phyloP scores from a whole-genome alignment of 225 moss, liverwort and hornwort genomes.

The Sphagnum tenellum region DNA sequence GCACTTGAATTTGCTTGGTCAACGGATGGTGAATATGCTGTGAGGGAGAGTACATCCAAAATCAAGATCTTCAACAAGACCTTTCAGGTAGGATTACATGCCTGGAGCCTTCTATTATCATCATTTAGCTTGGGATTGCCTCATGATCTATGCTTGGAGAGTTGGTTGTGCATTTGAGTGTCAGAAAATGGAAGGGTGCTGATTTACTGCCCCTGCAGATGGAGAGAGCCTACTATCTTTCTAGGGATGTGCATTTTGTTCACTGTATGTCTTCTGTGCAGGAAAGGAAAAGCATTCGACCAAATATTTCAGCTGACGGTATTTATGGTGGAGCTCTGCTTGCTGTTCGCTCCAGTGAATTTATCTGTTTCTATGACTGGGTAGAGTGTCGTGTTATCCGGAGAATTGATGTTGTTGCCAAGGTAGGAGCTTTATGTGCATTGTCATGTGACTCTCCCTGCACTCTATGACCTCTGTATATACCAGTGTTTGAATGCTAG shows the following conservation, averaged over 20 bases:
- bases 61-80: constrained; percentile 87
- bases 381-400: constrained; percentile 89
- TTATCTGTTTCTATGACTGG: constrained; percentile 96
- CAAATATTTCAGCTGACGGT: constrained; percentile 88
- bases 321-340: constrained; percentile 80
- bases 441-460: too few species aligned
- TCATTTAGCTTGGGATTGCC: not conserved
- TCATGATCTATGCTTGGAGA: too few species aligned
- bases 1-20: constrained; percentile 84
- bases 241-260: too few species aligned
- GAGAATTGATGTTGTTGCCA: constrained; percentile 87
- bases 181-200: too few species aligned
- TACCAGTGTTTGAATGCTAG: too few species aligned
- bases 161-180: too few species aligned
- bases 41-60: constrained; percentile 92
- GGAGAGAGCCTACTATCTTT: too few species aligned
- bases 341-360: constrained; percentile 84
- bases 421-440: constrained; percentile 30
- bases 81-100: constrained; percentile 48
- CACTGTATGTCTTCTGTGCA: constrained; percentile 14
- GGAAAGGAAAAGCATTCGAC: constrained; percentile 82
- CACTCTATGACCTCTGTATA: too few species aligned
- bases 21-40: constrained; percentile 85
- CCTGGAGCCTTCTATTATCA: not conserved
- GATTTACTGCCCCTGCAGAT: too few species aligned